Conservation (phyloP, 108 stramenopile genomes). For the Nannochloropsis gaditana region DNA sequence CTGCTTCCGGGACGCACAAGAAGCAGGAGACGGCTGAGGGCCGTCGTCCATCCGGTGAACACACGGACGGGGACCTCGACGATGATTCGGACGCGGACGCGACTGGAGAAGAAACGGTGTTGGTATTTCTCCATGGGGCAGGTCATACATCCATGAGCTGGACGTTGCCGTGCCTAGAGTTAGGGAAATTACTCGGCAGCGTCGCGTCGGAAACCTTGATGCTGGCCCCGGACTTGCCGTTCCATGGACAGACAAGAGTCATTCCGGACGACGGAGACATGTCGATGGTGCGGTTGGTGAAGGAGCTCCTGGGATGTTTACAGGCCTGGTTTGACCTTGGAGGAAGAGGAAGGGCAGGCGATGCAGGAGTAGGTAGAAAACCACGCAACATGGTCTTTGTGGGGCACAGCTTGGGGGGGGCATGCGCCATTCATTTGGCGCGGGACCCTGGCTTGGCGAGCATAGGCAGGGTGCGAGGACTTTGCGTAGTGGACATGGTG, state of each 20-base stretch:
- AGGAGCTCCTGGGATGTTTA: neutral
- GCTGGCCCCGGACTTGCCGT: slow-evolving; percentile 9
- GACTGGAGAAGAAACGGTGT: neutral
- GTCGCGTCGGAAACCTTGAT: neutral
- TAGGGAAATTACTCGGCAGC: neutral
- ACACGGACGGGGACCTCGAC: too few relatives aligned
- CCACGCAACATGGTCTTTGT: neutral
- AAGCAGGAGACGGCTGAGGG: too few relatives aligned
- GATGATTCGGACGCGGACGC: too few relatives aligned
- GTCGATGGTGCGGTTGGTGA: neutral
- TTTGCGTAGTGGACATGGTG: slow-evolving; percentile 17
- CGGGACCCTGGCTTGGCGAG: neutral
- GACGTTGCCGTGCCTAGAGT: neutral
- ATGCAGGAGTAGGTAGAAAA: neutral
- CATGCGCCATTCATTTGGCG: slow-evolving; percentile 6
- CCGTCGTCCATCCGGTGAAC: too few relatives aligned
- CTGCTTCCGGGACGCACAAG: too few relatives aligned
- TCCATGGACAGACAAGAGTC: neutral
- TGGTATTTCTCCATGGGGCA: neutral
- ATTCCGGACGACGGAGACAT: neutral
- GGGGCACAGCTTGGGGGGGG: neutral
- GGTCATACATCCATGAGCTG: neutral
- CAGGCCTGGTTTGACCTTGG: neutral
- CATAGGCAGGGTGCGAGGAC: neutral
- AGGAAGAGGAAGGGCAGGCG: neutral